Percentiles rank a stretch among this genome's conserved stretches.
Evolutionary conservation across 495 filamentous ascomycete genomes (phyloP).

Genomic region (Clohesyomyces aquaticus): DNA sequence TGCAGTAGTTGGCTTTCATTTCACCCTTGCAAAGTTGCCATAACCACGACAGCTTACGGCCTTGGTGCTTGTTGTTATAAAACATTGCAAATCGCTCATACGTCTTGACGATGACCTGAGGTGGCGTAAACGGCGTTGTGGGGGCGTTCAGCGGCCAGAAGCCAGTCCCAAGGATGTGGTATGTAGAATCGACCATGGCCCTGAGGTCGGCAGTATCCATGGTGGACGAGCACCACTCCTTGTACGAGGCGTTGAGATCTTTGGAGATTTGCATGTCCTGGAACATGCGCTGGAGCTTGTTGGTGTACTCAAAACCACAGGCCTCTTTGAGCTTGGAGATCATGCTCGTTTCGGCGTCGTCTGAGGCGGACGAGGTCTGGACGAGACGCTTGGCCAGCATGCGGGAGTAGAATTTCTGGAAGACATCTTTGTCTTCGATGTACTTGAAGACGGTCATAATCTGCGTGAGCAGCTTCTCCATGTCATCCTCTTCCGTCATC

Average conservation of each 20-base stretch:
- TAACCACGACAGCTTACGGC: conserved; percentile 94
- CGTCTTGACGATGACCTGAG: conserved; percentile 79
- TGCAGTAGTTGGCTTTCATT: conserved; percentile 89
- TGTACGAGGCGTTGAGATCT: conserved; percentile 88
- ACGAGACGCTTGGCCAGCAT: conserved; percentile 95
- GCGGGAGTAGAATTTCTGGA: conserved; percentile 98
- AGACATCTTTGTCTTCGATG: conserved; percentile 99
- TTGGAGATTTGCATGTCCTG: conserved; percentile 99
- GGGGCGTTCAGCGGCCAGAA: conserved; percentile 95
- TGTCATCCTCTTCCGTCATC: conserved; percentile 86
- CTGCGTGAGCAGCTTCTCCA: conserved; percentile 87
- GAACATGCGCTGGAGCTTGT: conserved; percentile 99
- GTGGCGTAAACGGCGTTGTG: conserved; percentile 81
- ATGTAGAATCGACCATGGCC: conserved; percentile 71
- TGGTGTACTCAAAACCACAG: conserved; percentile 98
- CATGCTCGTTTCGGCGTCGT: conserved; percentile 98
- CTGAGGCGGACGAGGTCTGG: conserved; percentile 89
- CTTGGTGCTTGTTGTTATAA: conserved; percentile 94
- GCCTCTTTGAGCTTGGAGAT: conserved; percentile 99
- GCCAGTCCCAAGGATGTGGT: conserved; percentile 89
- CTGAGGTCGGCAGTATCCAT: conserved; percentile 62
- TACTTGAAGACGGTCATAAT: conserved; percentile 99
- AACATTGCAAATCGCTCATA: conserved; percentile 87
- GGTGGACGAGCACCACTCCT: conserved; percentile 65
- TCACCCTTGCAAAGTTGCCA: conserved; percentile 99